A percentile compares a stretch with the other conserved stretches of the same genome.
Conservation (phyloP, 352 stramenopile species). For the Globisporangium radiosum region DNA sequence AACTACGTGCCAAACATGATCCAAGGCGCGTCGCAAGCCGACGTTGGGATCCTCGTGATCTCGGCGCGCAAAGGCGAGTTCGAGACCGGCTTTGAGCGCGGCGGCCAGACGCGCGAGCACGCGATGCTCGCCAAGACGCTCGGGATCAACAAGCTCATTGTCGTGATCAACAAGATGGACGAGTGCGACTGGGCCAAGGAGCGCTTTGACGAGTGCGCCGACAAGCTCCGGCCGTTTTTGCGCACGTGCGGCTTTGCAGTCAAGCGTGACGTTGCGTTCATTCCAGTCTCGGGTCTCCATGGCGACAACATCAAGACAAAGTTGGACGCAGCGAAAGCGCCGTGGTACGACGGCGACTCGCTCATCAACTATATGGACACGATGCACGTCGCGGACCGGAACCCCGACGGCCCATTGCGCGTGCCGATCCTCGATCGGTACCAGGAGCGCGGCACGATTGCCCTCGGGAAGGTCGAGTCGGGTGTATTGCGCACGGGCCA, state of each 20-base stretch:
- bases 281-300: slow-evolving; percentile 95
- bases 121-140: slow-evolving; percentile 98
- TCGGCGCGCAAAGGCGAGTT: slow-evolving; percentile 96
- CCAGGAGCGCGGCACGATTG: slow-evolving; percentile 94
- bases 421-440: slow-evolving; percentile 98
- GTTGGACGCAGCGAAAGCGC: slow-evolving; percentile 45
- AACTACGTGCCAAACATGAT: slow-evolving; percentile 99
- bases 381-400: slow-evolving; percentile 87
- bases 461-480: slow-evolving; percentile 97
- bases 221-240: slow-evolving; percentile 94
- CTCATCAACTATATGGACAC: slow-evolving; percentile 93
- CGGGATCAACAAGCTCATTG: slow-evolving; percentile 96
- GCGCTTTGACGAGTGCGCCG: slow-evolving; percentile 88
- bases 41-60: slow-evolving; percentile 97
- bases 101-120: slow-evolving; percentile 98
- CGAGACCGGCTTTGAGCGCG: slow-evolving; percentile 97
- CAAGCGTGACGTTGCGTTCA: slow-evolving; percentile 97
- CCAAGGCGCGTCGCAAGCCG: slow-evolving; percentile 94
- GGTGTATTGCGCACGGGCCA: slow-evolving; percentile 89
- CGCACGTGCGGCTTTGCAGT: slow-evolving; percentile 95
- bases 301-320: slow-evolving; percentile 96
- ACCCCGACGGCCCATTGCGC: slow-evolving; percentile 88
- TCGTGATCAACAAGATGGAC: slow-evolving; percentile 99
- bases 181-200: slow-evolving; percentile 94
- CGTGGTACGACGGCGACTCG: slow-evolving; percentile 94